A percentile compares a stretch with the other conserved stretches of the same genome.
phyloP scores from a whole-genome alignment of 2,329 filamentous ascomycete genomes.

The Podosphaera xanthii region DNA sequence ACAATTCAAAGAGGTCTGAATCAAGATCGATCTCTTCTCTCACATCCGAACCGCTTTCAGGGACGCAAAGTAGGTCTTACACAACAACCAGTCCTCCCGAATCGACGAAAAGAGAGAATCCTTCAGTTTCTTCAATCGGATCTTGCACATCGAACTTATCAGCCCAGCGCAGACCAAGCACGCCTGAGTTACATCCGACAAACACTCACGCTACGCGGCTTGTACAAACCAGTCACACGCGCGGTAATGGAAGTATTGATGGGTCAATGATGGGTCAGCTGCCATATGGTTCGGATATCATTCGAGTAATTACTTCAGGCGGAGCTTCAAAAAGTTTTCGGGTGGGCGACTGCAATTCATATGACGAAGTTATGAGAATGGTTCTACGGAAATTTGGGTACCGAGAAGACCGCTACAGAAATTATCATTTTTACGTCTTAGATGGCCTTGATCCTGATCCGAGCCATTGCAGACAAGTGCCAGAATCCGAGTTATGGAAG shows the following conservation, averaged over 20 bases:
- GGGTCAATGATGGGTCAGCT: constrained; percentile 67
- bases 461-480: constrained; percentile 55
- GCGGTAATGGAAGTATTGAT: constrained; percentile 67
- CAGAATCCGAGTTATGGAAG: constrained; percentile 71
- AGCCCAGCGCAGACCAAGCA: constrained; percentile 28
- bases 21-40: constrained; percentile 51
- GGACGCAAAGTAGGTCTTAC: constrained; percentile 29
- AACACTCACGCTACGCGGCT: constrained; percentile 32
- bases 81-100: constrained; percentile 34
- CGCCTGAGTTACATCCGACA: constrained; percentile 28
- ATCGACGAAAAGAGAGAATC: constrained; percentile 24
- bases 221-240: constrained; percentile 45
- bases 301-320: constrained; percentile 78
- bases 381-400: constrained; percentile 74
- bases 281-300: constrained; percentile 68
- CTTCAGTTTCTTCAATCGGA: constrained; percentile 28
- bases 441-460: constrained; percentile 68
- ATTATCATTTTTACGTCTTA: constrained; percentile 92
- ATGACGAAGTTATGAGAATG: constrained; percentile 78
- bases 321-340: constrained; percentile 86
- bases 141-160: constrained; percentile 27
- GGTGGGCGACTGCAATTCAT: constrained; percentile 73
- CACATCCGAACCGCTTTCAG: constrained; percentile 11
- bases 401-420: constrained; percentile 75
- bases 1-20: constrained; percentile 26